Base-by-base conservation (phyloP, 352 stramenopile genomes). In the Phytopythium sindhum region DNA sequence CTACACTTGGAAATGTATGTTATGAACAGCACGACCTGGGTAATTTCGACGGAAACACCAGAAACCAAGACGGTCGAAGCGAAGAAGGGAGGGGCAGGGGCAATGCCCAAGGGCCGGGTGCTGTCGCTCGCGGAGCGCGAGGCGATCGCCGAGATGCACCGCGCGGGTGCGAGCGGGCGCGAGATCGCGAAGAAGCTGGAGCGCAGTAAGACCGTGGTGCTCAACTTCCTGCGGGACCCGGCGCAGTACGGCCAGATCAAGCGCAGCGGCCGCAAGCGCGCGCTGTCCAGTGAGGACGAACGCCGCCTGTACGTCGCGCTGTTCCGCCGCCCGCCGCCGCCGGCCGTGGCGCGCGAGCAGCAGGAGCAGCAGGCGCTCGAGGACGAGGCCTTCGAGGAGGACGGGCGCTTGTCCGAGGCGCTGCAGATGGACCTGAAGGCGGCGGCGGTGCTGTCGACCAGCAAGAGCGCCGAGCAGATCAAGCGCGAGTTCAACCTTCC, bases 121-220 rank as follows among this genome's bases (percentile, higher is more conserved):
- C 64, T 86, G 44, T 71, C 67, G 24, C 23, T 41, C 9, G 64
- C 54, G 24, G 77, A 86, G 66, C 77, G 74, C 54, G 75, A 79
- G 56, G 60, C 82, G 74, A 86, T 86, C 67, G 39, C 29, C 28
- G 50, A 69, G 66, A 57, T 86, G 67, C 74, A 80, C 57, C 62
- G 57, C n/a, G 57, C 59, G 9, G 74, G 70, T 63, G 63, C 70
- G 19, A 86, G 77, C 59, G 74, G 67, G 11, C 72, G 77, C n/a
- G 74, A 83, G 64, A 86, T 86, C 68, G 77, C 65, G 23, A 74
- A 78, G 63, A 68, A 71, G 63, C 66, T 86, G 17, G 45, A 69
- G 37, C 77, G 77, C 56, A 83, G 74, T 65, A 86, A 86, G 72
- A 83, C 77, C 23, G 77, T 86, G 37, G 77, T 86, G 68, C 77